phyloP scores from a whole-genome alignment of 257 asterid species.

The Leonotis leonurus region DNA sequence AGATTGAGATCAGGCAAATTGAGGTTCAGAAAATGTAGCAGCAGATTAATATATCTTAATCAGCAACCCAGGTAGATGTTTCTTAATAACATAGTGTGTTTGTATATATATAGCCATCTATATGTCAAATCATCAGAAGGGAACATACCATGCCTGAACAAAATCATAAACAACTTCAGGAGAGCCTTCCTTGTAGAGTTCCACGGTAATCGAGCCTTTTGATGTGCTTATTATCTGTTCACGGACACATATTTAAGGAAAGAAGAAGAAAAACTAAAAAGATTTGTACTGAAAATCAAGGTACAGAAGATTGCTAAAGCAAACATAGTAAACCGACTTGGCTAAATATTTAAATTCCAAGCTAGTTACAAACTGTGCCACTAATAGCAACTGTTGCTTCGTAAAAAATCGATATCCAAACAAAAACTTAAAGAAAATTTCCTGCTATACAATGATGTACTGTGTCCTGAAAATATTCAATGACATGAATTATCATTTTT shows the following conservation, averaged over 20 bases:
- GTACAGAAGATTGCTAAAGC: constrained; percentile 5
- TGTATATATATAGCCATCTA: constrained; percentile 4
- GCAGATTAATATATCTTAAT: neutral
- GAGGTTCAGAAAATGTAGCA: constrained; percentile 5
- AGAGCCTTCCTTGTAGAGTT: constrained; percentile 86
- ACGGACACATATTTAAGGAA: constrained; percentile 8
- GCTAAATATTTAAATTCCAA: constrained; percentile 5
- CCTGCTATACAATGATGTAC: neutral
- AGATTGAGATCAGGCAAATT: constrained; percentile 6
- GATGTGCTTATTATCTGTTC: constrained; percentile 69
- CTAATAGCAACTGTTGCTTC: neutral
- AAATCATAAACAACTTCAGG: constrained; percentile 73
- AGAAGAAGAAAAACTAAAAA: neutral
- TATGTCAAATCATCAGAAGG: neutral
- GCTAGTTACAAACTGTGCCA: neutral
- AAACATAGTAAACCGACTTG: neutral
- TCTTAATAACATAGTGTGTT: neutral
- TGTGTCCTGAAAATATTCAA: neutral
- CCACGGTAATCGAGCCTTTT: constrained; percentile 77
- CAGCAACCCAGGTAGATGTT: neutral
- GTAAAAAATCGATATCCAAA: neutral
- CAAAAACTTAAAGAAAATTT: neutral
- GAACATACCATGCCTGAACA: constrained; percentile 57
- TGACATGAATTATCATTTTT: constrained; percentile 1
- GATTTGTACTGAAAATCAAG: constrained; percentile 8